Evolutionary conservation across 2,329 filamentous ascomycete species (phyloP).

Genomic region (Colletotrichum sp.): DNA sequence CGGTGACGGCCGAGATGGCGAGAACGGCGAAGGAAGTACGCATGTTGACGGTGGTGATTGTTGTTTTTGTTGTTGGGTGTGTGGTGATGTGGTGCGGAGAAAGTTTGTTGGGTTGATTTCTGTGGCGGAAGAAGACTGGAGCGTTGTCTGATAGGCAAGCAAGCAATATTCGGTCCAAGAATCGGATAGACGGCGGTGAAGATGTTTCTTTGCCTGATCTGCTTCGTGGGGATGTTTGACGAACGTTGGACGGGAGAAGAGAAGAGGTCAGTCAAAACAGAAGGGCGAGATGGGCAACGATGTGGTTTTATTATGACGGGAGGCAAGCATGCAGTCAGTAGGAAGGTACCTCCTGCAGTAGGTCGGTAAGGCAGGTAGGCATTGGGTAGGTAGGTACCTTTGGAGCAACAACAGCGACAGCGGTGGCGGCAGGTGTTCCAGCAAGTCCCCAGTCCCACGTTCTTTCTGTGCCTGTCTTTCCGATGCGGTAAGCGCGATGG

Average conservation of each 20-base stretch:
- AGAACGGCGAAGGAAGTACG: conserved; percentile 18
- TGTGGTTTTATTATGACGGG: conserved; percentile 14
- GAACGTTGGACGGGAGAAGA: neutral
- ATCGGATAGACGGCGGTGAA: conserved; percentile 11
- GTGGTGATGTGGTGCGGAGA: neutral
- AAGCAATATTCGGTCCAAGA: conserved; percentile 17
- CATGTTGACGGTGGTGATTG: conserved; percentile 9
- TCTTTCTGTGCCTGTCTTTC: neutral
- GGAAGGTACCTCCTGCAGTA: neutral
- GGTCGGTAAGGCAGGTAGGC: neutral
- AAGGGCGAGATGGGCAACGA: conserved; percentile 8
- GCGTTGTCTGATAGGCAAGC: neutral
- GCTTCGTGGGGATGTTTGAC: conserved; percentile 12
- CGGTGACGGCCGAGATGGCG: conserved; percentile 16
- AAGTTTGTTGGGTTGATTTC: neutral
- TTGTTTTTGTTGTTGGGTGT: neutral
- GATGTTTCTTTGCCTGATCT: conserved; percentile 10
- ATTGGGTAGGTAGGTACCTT: neutral
- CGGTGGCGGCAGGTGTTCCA: neutral
- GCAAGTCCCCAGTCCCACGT: neutral
- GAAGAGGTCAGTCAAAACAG: neutral
- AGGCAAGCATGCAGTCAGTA: neutral
- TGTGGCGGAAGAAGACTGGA: neutral
- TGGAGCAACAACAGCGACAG: neutral
- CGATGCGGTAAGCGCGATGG: conserved; percentile 5